These are phyloP conservation scores for Puccinia sorghi DNA, from an alignment of 1,284 basidiomycete species.

Conservation along the genomic window DNA sequence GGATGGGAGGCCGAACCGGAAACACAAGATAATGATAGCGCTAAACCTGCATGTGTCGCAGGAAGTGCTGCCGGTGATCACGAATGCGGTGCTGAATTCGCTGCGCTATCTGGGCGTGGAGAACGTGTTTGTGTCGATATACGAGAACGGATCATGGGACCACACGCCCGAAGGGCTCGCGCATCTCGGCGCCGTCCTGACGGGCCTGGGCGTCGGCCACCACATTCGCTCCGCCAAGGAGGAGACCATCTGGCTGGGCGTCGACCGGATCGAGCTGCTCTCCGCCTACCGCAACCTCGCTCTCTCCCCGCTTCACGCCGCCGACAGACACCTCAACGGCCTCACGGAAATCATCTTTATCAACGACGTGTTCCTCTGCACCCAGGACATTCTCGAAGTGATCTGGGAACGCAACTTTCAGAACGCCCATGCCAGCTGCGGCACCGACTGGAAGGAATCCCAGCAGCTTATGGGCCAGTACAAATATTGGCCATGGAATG, in stretches of 20 bases:
- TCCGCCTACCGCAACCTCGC: constrained; percentile 17
- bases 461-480: neutral
- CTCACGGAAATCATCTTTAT: constrained; percentile 11
- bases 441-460: constrained; percentile 24
- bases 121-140: constrained; percentile 28
- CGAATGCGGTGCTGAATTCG: neutral
- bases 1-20: neutral
- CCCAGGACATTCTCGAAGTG: constrained; percentile 23
- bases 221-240: neutral
- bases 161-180: constrained; percentile 13
- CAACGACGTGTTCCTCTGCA: constrained; percentile 29
- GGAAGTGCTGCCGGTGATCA: constrained; percentile 2
- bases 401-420: constrained; percentile 23
- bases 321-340: neutral
- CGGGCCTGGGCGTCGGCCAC: constrained; percentile 14
- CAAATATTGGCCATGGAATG: neutral
- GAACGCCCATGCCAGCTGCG: constrained; percentile 6
- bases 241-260: constrained; percentile 20
- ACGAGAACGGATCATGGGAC: constrained; percentile 32
- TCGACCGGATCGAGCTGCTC: constrained; percentile 25
- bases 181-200: constrained; percentile 11
- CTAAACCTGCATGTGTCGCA: constrained; percentile 20
- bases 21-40: constrained; percentile 7
- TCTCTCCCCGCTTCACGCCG: neutral
- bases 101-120: neutral